Base-by-base conservation (phyloP, 2,329 filamentous ascomycete genomes). In the Zasmidium cellare region DNA sequence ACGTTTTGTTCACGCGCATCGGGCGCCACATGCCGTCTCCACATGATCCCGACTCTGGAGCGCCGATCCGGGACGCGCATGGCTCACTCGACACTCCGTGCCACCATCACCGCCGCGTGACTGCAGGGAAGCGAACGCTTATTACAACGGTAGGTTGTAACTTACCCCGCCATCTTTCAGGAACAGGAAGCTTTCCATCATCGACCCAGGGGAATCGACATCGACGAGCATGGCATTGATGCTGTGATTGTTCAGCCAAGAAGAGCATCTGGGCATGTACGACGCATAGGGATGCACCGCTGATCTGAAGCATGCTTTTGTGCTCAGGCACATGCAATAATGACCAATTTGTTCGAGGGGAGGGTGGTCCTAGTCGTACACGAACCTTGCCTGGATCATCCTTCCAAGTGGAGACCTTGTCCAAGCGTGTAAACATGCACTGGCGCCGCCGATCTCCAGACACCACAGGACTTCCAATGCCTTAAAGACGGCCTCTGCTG, bases 151-250 rank as follows among this genome's bases (percentile, higher is more conserved):
- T 25, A 16, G n/a, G 22, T 3, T 51, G 48, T 25, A 51, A 51
- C 48, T 35, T 51, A 51, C 48, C 48, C 48, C 48, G 48, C 48
- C 48, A 35, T 20, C 35, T n/a, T 3, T 51, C 48, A 38, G 48
- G 48, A 35, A 51, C 48, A 51, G 24, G 9, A 7, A 24, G 7
- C 12, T 35, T 18, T 38, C 24, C 48, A 51, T 51, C n/a, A 41
- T 41, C 35, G 25, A 38, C n/a, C 48, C 28, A 22, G 28, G 11
- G 48, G 22, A n/a, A 22, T 38, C n/a, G 23, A 3, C 47, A 12
- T 11, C 28, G n/a, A 2, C 24, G 6, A 2, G 24, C 16, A 9
- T 11, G 19, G 16, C 24, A 5, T 14, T 12, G n/a, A n/a, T 18
- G 18, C 48, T 25, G 9, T 38, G 24, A 25, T 20, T 24, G 35